A percentile compares a stretch with the other conserved stretches of the same genome.
Conservation (phyloP, 2,329 filamentous ascomycete species). For the Fusarium verrucosum region DNA sequence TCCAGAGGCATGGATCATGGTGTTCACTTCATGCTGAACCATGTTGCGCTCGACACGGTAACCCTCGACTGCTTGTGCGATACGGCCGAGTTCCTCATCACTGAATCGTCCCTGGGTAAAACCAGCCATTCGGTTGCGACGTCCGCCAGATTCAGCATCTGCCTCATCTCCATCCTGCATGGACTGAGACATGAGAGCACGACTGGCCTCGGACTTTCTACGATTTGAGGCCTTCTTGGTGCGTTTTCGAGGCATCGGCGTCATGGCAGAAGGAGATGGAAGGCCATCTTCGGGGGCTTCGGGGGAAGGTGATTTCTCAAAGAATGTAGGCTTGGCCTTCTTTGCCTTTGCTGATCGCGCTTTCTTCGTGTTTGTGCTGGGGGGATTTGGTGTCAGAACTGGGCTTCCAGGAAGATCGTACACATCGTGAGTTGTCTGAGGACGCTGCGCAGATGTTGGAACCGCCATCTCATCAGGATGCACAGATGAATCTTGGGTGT, state of each 20-base stretch:
- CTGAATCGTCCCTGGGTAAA: constrained; percentile 56
- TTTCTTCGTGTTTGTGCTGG: constrained; percentile 41
- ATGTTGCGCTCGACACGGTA: constrained; percentile 57
- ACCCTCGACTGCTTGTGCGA: constrained; percentile 54
- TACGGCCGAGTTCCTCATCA: constrained; percentile 54
- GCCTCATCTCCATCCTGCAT: constrained; percentile 39
- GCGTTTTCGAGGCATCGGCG: constrained; percentile 46
- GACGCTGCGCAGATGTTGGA: constrained; percentile 33
- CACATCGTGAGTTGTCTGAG: constrained; percentile 30
- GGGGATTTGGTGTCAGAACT: constrained; percentile 28
- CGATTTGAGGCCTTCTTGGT: constrained; percentile 46
- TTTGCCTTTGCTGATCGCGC: constrained; percentile 53
- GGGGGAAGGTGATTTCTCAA: constrained; percentile 47
- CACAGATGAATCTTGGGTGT: constrained; percentile 16
- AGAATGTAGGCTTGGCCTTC: constrained; percentile 61
- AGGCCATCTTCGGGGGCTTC: constrained; percentile 38
- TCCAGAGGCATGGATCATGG: constrained; percentile 52
- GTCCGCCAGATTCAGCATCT: constrained; percentile 23
- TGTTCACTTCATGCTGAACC: constrained; percentile 58
- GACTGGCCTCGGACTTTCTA: constrained; percentile 29
- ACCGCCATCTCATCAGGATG: constrained; percentile 21
- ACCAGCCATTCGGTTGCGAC: constrained; percentile 41
- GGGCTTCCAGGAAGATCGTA: constrained; percentile 43
- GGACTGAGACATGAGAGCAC: constrained; percentile 31
- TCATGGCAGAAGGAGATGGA: constrained; percentile 48